Evolutionary conservation across 192 early-diverging fungal species (phyloP), one percentile per base, ranked within the genome.

Genomic region (Umbelopsis isabellina): DNA sequence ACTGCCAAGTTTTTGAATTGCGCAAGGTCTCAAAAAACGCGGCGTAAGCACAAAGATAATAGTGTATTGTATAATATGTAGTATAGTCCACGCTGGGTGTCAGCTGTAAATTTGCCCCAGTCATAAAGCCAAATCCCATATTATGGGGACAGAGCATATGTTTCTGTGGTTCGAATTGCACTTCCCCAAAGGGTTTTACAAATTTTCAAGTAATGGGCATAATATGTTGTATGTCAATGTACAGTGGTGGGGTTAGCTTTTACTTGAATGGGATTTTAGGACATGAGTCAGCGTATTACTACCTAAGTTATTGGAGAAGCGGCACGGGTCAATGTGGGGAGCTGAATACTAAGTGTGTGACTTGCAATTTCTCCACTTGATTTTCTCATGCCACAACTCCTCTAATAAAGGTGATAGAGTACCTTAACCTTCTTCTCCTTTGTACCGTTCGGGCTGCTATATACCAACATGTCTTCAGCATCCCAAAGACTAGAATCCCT

Each of bases 401-500:
- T 61, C 25, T 16, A 61, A 61, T 35, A 61, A n/a, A 25, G 37
- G 15, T 16, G n/a, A n/a, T 12, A 21, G 37, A 18, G 27, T 6
- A 47, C 22, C 21, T 67, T 46, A 23, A 33, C 20, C 33, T 69
- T 69, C 48, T 52, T 45, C n/a, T 20, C 37, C 49, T 20, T 52
- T 44, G n/a, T 18, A 33, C 16, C 55, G 12, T 61, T 61, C 27
- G 20, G 33, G 6, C 27, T 61, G 27, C 55, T 61, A 23, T 25
- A 53, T 23, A 53, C 55, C 30, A 61, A 16, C 25, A 53, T 61
- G 53, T 61, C 52, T 16, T 74, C 75, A n/a, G 79, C 80, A 22
- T 30, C 66, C 22, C 66, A 67, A 22, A 80, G 82, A 66, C 75
- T 84, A 12, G 61, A 64, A 22, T 52, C 79, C 1, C 61, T 84